phyloP scores from a whole-genome alignment of 495 filamentous ascomycete genomes.

The Xylaria grammica region DNA sequence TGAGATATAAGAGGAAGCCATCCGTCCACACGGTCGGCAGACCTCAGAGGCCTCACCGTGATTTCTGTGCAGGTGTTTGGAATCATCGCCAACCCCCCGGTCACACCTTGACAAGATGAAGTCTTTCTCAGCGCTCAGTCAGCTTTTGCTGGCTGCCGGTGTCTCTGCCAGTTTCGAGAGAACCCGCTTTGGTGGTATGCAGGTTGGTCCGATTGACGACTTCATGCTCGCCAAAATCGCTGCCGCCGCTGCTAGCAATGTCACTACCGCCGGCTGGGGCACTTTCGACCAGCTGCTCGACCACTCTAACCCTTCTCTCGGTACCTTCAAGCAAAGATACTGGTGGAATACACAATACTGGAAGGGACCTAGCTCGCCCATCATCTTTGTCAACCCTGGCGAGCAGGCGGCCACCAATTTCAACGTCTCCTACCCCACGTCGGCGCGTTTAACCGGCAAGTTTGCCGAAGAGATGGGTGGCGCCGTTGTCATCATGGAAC shows the following conservation, averaged over 20 bases:
- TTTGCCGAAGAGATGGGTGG: slow-evolving; percentile 60
- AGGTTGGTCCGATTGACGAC: slow-evolving; percentile 36
- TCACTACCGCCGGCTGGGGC: slow-evolving; percentile 33
- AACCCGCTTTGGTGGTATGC: slow-evolving; percentile 31
- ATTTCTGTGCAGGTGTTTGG: slow-evolving; percentile 27
- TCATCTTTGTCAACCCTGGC: slow-evolving; percentile 65
- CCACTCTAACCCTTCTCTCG: slow-evolving; percentile 57
- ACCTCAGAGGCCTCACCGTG: background rate
- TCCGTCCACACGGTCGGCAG: slow-evolving; percentile 3
- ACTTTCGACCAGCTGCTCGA: slow-evolving; percentile 62
- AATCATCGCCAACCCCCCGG: slow-evolving; percentile 18
- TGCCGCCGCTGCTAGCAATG: slow-evolving; percentile 1
- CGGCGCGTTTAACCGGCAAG: slow-evolving; percentile 56
- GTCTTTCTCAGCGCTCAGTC: slow-evolving; percentile 27
- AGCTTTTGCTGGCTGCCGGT: slow-evolving; percentile 36
- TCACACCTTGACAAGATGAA: slow-evolving; percentile 31
- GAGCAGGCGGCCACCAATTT: slow-evolving; percentile 60
- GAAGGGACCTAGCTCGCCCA: slow-evolving; percentile 59
- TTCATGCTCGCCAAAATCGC: slow-evolving; percentile 14
- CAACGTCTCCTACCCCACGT: slow-evolving; percentile 58
- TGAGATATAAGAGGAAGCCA: slow-evolving; percentile 13
- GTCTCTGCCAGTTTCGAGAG: slow-evolving; percentile 34
- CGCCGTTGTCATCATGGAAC: slow-evolving; percentile 64
- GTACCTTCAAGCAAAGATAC: slow-evolving; percentile 64
- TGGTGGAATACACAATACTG: slow-evolving; percentile 61